Percentiles rank a stretch among this genome's conserved stretches.
phyloP scores from a whole-genome alignment of 495 filamentous ascomycete genomes.

The Trichoderma reesei region DNA sequence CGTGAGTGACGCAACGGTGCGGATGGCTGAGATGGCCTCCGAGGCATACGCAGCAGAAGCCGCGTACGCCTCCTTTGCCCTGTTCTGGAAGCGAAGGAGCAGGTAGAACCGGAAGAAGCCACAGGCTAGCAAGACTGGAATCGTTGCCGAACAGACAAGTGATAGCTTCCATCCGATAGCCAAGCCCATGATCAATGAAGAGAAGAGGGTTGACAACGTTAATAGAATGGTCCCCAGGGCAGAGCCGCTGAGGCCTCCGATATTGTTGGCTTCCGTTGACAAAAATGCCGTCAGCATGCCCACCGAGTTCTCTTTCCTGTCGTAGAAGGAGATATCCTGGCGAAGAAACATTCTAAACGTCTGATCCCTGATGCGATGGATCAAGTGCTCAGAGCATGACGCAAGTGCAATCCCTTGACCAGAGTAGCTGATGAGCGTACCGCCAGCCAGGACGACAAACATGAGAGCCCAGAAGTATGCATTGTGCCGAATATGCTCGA shows the following conservation, averaged over 20 bases:
- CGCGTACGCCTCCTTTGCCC: conserved; percentile 64
- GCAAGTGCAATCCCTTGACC: conserved; percentile 54
- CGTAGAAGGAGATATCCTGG: conserved; percentile 87
- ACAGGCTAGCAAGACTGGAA: conserved; percentile 68
- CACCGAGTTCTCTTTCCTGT: conserved; percentile 71
- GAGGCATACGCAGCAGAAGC: conserved; percentile 73
- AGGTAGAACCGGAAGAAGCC: conserved; percentile 85
- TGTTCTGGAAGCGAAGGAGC: conserved; percentile 62
- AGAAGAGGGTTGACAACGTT: conserved; percentile 62
- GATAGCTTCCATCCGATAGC: conserved; percentile 85
- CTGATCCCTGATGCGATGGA: conserved; percentile 62
- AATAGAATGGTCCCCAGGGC: conserved; percentile 78
- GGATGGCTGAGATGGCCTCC: conserved; percentile 82
- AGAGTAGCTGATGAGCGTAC: conserved; percentile 53
- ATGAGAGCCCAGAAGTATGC: conserved; percentile 86
- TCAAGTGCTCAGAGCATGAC: conserved; percentile 61
- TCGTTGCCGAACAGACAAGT: conserved; percentile 66
- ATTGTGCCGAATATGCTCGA: conserved; percentile 44
- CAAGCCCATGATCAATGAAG: conserved; percentile 54
- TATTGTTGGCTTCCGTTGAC: conserved; percentile 73
- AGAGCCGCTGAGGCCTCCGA: conserved; percentile 71
- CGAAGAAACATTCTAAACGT: conserved; percentile 78
- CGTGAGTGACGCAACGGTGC: conserved; percentile 78
- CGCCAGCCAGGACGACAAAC: conserved; percentile 87
- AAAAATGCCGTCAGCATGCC: conserved; percentile 80